Conservation (phyloP, 23 red algal species). For the Chondrus crispus region DNA sequence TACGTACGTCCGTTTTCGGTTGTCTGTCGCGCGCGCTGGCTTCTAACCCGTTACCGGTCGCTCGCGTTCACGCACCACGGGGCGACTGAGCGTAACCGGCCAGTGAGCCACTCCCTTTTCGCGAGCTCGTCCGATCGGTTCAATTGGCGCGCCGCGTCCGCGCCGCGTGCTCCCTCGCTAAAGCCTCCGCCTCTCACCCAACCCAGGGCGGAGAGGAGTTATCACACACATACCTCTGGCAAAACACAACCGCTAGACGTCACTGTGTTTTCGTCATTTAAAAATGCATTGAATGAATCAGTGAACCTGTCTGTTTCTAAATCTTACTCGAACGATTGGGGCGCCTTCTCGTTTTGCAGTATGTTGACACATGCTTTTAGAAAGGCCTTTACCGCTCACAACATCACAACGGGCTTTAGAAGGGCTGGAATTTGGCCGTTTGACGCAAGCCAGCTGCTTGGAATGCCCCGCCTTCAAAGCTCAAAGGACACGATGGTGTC, state of each 20-base stretch:
- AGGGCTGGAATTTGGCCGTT: background rate
- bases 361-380: background rate
- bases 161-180: too few species aligned
- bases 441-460: background rate
- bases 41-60: too few species aligned
- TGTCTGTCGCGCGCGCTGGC: too few species aligned
- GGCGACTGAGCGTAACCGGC: too few species aligned
- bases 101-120: too few species aligned
- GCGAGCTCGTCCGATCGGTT: too few species aligned
- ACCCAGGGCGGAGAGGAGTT: too few species aligned
- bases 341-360: background rate
- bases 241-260: constrained; percentile 21
- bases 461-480: background rate
- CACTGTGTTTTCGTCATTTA: background rate
- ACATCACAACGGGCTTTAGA: background rate
- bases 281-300: background rate
- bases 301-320: background rate
- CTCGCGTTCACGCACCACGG: too few species aligned
- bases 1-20: too few species aligned
- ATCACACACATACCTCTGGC: too few species aligned
- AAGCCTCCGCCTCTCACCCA: too few species aligned
- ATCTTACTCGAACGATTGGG: background rate
- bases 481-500: background rate
- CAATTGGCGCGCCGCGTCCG: too few species aligned
- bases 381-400: background rate